phyloP scores from a whole-genome alignment of 202 grass and related monocot genomes.

The Alloteropsis angusta region DNA sequence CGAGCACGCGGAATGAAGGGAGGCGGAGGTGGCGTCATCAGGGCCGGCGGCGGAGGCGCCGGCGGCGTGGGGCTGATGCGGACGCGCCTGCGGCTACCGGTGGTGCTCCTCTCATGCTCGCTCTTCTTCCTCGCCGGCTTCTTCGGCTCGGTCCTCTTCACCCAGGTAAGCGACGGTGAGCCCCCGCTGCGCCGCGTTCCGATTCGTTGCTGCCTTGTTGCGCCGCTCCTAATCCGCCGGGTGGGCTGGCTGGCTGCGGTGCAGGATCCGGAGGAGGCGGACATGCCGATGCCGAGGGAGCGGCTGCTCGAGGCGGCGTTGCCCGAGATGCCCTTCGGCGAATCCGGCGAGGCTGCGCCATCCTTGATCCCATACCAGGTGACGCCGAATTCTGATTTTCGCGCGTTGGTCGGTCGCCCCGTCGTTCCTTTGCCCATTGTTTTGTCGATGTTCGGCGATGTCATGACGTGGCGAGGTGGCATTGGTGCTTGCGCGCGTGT shows the following conservation, averaged over 20 bases:
- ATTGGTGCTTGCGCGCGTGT: background rate
- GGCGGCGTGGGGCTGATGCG: conserved; percentile 36
- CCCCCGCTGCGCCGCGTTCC: background rate
- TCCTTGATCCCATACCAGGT: conserved; percentile 80
- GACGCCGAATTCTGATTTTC: background rate
- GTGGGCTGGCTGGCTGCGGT: background rate
- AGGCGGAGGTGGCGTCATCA: conserved; percentile 9
- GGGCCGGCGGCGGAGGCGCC: background rate
- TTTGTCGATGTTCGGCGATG: background rate
- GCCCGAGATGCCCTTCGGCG: conserved; percentile 54
- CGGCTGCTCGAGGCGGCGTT: conserved; percentile 46
- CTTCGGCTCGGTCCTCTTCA: conserved; percentile 66
- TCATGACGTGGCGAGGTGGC: background rate
- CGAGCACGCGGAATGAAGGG: conserved; percentile 24
- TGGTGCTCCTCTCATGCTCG: conserved; percentile 62
- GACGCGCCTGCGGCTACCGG: conserved; percentile 55
- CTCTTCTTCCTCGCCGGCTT: conserved; percentile 88
- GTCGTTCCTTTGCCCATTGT: background rate
- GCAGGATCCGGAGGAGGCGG: conserved; percentile 43
- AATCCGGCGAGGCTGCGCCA: conserved; percentile 43
- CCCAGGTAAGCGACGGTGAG: conserved; percentile 36
- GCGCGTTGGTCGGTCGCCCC: background rate
- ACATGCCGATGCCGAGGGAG: conserved; percentile 32
- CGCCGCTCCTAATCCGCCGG: conserved; percentile 12
- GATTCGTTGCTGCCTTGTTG: background rate